Base-by-base conservation (phyloP, 164 flowering plant species). In the Dillenia turbinata region DNA sequence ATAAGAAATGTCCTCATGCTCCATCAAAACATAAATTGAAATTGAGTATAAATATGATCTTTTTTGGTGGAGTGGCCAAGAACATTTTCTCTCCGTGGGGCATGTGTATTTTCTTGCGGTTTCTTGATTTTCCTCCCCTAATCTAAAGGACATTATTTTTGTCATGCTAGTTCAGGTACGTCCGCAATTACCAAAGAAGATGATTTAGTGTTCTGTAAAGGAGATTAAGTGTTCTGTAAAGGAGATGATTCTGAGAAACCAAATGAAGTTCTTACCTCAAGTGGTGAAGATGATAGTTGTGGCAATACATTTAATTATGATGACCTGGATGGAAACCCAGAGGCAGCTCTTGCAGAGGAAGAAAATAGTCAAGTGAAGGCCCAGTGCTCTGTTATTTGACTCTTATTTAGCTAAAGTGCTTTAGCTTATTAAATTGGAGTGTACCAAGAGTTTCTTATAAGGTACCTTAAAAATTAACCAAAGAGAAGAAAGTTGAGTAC, bases 161-260 rank as follows among this genome's bases (percentile, higher is more conserved):
- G 59, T 57, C 49, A 4, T 33, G 40, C 5, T 12, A 76, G 52
- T 70, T 26, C 66, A 94, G 98, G 98, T 94, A 86, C 77, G 93
- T 87, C 57, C 98, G 91, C 64, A 91, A 97, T 73, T 94, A 94
- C 66, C 98, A 94, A 76, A 94, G 98, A n/a, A n/a, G n/a, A n/a
- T n/a, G n/a, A n/a, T n/a, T n/a, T n/a, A n/a, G n/a, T n/a, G n/a
- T n/a, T n/a, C n/a, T n/a, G n/a, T n/a, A n/a, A n/a, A n/a, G 98
- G 98, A 62, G 98, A 93, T 75, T 66, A 89, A 77, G 97, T 93
- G 43, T 78, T 73, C 67, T 73, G 76, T 70, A 87, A 89, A 76
- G 83, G 66, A 67, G 69, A 62, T 68, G 49, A 58, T 56, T 45
- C 71, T 49, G 81, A 73, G 52, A 77, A 53, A 40, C 63, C 12